These are phyloP conservation scores for Akanthomyces uredinophilus DNA, from an alignment of 2,329 filamentous ascomycete species.

Conservation along the genomic window DNA sequence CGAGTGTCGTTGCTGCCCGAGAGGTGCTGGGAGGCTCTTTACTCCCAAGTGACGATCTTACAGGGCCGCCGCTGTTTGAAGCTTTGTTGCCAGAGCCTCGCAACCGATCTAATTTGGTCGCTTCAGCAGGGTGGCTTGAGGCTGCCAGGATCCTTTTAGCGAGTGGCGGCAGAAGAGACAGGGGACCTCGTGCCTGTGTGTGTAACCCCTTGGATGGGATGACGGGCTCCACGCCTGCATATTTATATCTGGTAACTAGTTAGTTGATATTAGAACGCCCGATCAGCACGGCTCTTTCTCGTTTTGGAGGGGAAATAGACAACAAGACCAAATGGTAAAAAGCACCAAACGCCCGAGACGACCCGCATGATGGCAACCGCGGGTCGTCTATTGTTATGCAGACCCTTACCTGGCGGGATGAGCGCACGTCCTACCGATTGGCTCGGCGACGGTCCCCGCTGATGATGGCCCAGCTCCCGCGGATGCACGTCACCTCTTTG, in stretches of 20 bases:
- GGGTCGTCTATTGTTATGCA: neutral
- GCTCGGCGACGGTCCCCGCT: neutral
- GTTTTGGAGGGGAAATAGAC: neutral
- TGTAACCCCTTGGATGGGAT: neutral
- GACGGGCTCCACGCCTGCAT: neutral
- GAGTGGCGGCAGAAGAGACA: constrained; percentile 8
- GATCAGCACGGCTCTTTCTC: neutral
- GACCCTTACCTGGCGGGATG: neutral
- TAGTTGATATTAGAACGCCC: neutral
- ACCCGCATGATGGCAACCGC: neutral
- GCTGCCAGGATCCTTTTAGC: neutral
- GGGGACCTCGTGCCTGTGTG: neutral
- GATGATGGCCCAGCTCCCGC: neutral
- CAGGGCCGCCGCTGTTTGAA: neutral
- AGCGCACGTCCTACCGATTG: constrained; percentile 2
- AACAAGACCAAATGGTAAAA: neutral
- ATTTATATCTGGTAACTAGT: neutral
- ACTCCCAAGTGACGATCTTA: neutral
- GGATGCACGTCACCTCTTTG: neutral
- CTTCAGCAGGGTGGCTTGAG: neutral
- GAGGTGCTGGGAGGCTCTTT: neutral
- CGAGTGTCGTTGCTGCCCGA: neutral
- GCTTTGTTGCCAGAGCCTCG: neutral
- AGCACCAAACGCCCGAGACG: neutral
- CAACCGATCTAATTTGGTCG: neutral